Evolutionary conservation across 1,284 basidiomycete species (phyloP), one percentile per base, ranked within the genome.

Genomic region (Cutaneotrichosporon cyanovorans): DNA sequence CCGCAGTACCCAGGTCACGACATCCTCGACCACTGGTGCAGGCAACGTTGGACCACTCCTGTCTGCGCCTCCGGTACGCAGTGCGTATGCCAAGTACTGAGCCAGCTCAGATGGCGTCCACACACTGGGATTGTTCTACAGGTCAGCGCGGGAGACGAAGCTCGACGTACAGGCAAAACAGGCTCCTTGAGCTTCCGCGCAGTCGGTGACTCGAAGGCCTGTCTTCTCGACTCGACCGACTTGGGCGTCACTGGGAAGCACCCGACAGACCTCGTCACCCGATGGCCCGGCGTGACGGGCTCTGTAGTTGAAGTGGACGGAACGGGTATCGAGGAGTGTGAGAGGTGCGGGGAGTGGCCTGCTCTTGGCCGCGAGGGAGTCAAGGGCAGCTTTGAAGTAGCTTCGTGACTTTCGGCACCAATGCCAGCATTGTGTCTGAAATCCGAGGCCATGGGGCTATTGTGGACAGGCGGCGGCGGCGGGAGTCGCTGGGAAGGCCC

Each of bases 91-190:
- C 11, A 68, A 58, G 43, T 69, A 64, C 37, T 56, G 53, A 1
- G 64, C 61, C 4, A 68, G 57, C 21, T 69, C 63, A 10, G 59
- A 59, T 0, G 60, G 59, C 1, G 58, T 60, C 66, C 66, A 69
- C 4, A 39, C 19, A 36, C 58, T 61, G 2, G 65, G 63, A 44
- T 65, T 55, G 8, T 28, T 28, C 25, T 28, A 12, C 7, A 28
- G 7, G 25, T 28, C 25, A 28, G 53, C n/a, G 61, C 61, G 45
- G 15, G 4, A 23, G 41, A 15, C 7, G 25, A 19, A 16, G 9
- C 4, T 16, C 11, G 3, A 41, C 45, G 18, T 18, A 47, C 45
- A 21, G 49, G 49, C 11, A 50, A 45, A 11, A 15, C n/a, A 14
- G 49, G 49, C 21, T 50, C 43, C 11, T 30, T 31, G 25, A 41